Evolutionary conservation across 2,329 filamentous ascomycete genomes (phyloP), one percentile per base, ranked within the genome.

Genomic region (Fusarium sp.): DNA sequence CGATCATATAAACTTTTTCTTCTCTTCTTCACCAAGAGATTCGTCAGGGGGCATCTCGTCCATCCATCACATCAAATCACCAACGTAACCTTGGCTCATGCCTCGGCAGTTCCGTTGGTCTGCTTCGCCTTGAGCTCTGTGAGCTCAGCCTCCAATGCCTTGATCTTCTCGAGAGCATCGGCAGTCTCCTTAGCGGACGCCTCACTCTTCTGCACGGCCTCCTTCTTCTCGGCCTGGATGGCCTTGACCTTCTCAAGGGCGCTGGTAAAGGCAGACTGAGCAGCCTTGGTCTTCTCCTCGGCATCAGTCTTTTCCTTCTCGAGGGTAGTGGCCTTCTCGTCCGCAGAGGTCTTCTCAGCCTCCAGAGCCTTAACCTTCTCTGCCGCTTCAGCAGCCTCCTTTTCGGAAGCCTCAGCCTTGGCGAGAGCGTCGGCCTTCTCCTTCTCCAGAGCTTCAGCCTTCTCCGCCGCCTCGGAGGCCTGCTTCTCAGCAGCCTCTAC

Each of bases 111-210:
- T 65, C 72, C 72, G 48, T 75, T 75, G 62, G 72, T 68, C 24
- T 56, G 22, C 33, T 75, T 75, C 56, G 64, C 72, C 72, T 75
- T 75, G 50, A 75, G 65, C 56, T 67, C 72, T 43, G 75, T 75
- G 24, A 65, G 50, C 62, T 65, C 63, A 20, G 45, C 39, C 31
- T 65, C 63, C 37, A 65, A 9, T 6, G 63, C 63, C 63, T 65
- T 59, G 39, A 45, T 37, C 45, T 63, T 56, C 58, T 67, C 65
- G 22, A 61, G 37, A 13, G 65, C 60, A 45, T 65, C 60, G 27
- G n/a, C 29, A 68, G 71, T 76, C 33, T 71, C 73, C 67, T 74
- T 69, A 37, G 71, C 70, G 13, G 59, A 39, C 10, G 61, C 64
- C 54, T 67, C 43, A 43, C 31, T 20, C 62, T 66, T 61, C 27